Base-by-base conservation (phyloP, 2,329 filamentous ascomycete genomes). In the Aspergillus awamori region DNA sequence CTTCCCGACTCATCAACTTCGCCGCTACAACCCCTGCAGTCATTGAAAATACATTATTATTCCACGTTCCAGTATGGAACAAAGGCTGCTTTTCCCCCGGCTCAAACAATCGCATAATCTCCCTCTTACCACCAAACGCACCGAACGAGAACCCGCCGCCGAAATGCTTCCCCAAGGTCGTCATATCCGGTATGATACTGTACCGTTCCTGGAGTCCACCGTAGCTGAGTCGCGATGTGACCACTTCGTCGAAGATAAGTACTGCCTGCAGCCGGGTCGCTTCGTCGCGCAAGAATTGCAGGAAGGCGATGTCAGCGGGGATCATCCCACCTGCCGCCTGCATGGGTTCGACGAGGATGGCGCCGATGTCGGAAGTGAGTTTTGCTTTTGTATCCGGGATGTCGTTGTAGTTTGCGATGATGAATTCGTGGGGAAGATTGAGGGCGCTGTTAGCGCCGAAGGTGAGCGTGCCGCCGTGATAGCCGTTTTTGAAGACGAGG, bases 171-270 rank as follows among this genome's bases (percentile, higher is more conserved):
- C 88, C 88, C 43, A 90, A 73, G 0, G 86, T 87, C 48, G 83
- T 86, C 56, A 90, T 71, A 68, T 90, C 88, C 0, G 88, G 87
- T 2, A 74, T 76, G 7, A 88, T 70, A 2, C 74, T 78, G 26
- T 77, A 61, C 22, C 75, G 62, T 2, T 72, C 68, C 5, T 81
- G 79, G 3, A 87, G 71, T 0, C 88, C 87, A 6, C 80, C 75
- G 1, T 77, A 77, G 17, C 79, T 74, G 28, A 90, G 74, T 2
- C 88, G 81, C 3, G 85, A 88, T 0, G 88, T 90, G 83, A 90
- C 88, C 5, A 91, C 88, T 74, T 92, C 89, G 70, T 92, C 89
- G 13, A 90, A 77, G 38, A 92, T 86, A 64, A 92, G 82, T 0
- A 91, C 60, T 0, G 84, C 84, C 1, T 83, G 83, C 0, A 78